phyloP scores from a whole-genome alignment of 257 asterid genomes.

The Galeopsis tetrahit region DNA sequence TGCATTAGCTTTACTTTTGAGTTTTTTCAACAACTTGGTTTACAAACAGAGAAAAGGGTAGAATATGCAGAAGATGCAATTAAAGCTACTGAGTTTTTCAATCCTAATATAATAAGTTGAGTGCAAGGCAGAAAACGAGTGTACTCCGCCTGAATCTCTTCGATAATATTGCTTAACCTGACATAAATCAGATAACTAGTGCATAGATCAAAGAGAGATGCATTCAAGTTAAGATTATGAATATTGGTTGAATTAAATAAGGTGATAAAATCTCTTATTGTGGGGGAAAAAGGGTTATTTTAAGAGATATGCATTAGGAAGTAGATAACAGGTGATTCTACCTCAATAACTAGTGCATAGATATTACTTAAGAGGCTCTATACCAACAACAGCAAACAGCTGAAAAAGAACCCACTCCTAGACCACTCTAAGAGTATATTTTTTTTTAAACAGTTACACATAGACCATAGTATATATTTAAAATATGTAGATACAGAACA shows the following conservation, averaged over 20 bases:
- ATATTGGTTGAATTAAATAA: not conserved
- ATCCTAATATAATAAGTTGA: not conserved
- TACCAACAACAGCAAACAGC: not conserved
- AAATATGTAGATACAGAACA: not conserved
- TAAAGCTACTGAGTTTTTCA: not conserved
- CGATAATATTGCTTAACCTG: not conserved
- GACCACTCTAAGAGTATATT: not conserved
- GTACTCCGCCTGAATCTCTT: not conserved
- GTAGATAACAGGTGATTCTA: not conserved
- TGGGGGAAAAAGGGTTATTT: not conserved
- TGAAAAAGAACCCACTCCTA: not conserved
- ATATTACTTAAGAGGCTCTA: not conserved
- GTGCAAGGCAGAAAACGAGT: not conserved
- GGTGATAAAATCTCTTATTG: not conserved
- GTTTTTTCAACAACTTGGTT: not conserved
- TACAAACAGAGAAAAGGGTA: not conserved
- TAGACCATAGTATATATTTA: not conserved
- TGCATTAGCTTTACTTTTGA: not conserved
- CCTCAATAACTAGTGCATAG: conserved; percentile 1
- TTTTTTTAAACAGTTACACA: not conserved
- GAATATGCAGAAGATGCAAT: conserved; percentile 1
- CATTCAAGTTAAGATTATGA: not conserved
- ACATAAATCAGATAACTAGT: not conserved
- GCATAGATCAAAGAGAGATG: too few relatives aligned
- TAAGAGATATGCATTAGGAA: not conserved